phyloP scores from a whole-genome alignment of 495 filamentous ascomycete genomes.

The Talaromyces ruber region DNA sequence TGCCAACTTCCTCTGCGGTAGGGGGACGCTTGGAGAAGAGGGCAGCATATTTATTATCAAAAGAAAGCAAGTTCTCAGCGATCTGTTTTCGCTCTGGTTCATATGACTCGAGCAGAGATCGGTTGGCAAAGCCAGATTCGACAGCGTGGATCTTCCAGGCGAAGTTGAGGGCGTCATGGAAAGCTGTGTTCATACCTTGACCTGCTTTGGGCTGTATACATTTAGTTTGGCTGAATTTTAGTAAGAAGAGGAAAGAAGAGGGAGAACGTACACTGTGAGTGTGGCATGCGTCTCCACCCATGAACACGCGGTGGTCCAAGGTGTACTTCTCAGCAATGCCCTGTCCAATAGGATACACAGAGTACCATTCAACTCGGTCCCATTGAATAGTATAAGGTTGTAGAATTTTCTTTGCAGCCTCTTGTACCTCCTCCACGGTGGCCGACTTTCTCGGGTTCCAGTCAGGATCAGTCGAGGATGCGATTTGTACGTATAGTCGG shows the following conservation, averaged over 20 bases:
- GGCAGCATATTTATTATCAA: conserved; percentile 58
- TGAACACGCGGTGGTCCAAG: conserved; percentile 42
- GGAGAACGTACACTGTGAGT: conserved; percentile 49
- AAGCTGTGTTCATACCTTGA: conserved; percentile 43
- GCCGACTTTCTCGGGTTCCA: conserved; percentile 38
- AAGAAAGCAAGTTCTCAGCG: conserved; percentile 65
- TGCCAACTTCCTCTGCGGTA: conserved; percentile 46
- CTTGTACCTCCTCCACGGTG: conserved; percentile 49
- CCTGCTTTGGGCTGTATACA: conserved; percentile 51
- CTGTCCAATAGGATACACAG: conserved; percentile 52
- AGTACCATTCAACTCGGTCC: conserved; percentile 47
- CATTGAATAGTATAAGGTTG: conserved; percentile 45
- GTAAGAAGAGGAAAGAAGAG: background rate
- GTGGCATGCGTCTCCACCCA: conserved; percentile 53
- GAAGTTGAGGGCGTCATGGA: conserved; percentile 55
- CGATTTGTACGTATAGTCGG: conserved; percentile 68
- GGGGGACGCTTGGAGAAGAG: conserved; percentile 55
- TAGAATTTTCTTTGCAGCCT: conserved; percentile 50
- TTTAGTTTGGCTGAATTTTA: conserved; percentile 14
- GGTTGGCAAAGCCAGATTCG: conserved; percentile 45
- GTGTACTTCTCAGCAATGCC: conserved; percentile 49
- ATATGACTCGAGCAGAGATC: conserved; percentile 58
- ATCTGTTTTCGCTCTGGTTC: conserved; percentile 58
- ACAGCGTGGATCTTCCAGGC: conserved; percentile 73
- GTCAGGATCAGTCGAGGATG: conserved; percentile 52